Base-by-base conservation (phyloP, 306 rosid species). In the Herpetospermum pedunculosum region DNA sequence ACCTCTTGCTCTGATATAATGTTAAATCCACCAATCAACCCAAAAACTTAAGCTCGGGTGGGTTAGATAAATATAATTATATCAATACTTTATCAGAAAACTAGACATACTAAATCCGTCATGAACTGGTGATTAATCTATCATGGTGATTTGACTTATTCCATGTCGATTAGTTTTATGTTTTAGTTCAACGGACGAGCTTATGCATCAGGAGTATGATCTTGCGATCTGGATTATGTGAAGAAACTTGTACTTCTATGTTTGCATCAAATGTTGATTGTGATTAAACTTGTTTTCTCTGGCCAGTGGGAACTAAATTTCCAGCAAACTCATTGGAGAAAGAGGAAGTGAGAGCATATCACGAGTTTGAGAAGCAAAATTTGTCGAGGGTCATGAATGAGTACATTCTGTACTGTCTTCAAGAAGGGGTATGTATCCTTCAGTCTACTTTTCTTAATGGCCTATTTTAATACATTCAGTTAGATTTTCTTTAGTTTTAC, bases 281-380 rank as follows among this genome's bases (percentile, higher is more conserved):
- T 76, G n/a, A 52, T 54, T 57, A 8, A 53, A 40, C 52, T 81
- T 9, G 74, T 69, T 47, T 38, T 79, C 69, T 30, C 75, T 74
- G 73, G 44, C 46, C 8, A 94, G 98, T 86, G 89, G 98, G 98
- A 25, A 80, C 86, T 34, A 86, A 57, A 72, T 85, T 91, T 79
- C 95, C 83, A 23, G 87, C 83, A 59, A 85, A 81, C 80, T 59
- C 88, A 37, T 52, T 79, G 73, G 65, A 78, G 76, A 83, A 82
- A 47, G 73, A 81, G 79, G 84, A 84, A 85, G 97, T 91, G 79
- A 70, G 46, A 72, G 95, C 88, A 25, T 80, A 85, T 55, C 62
- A 85, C 18, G 88, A 88, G 83, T 64, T 57, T 1, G 97, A 88
- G 81, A 86, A 75, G 80, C 87, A 86, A 86, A 68, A 65, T 18